Evolutionary conservation across 202 grass and related monocot species (phyloP), one percentile per base, ranked within the genome.

Genomic region (Elaeis oleifera): DNA sequence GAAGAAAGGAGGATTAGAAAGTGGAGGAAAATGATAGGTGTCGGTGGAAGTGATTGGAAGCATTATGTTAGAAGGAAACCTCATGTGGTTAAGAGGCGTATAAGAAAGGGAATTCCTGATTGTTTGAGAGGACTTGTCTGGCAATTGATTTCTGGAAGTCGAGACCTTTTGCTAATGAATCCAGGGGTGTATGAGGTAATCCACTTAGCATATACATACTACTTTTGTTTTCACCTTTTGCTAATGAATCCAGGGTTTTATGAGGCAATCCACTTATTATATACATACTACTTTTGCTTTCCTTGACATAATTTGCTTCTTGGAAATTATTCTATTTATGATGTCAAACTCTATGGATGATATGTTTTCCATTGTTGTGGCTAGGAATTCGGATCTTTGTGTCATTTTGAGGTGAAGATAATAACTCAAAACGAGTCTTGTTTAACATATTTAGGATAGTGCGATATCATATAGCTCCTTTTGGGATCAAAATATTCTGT

Each of bases 181-280:
- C 83, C 79, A 48, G 88, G 88, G 36, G 88, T 92, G 74, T 97
- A 97, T 76, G 94, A 97, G 88, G 88, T 97, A 89, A 54, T 68
- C 5, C 8, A 50, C 54, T 61, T 20, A n/a, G 6, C 5, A 15
- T 25, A 16, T 27, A 27, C 11, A 4, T 26, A 11, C 24, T 5
- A 28, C 14, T 54, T 61, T 9, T 65, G n/a, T 52, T 71, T 44
- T 20, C 20, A 99, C 18, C 88, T 99, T 49, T 69, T 99, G 68
- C 72, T 99, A 67, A 67, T 94, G 88, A 81, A 87, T 36, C 83
- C 79, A 48, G 88, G 88, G 36, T 85, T 92, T 77, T 97, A 97
- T 76, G 94, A 97, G 88, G 88, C 92, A 89, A 54, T 68, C 5
- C 8, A 50, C 54, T 61, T 20, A n/a, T 3, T 2, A 15, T 25